Conservation (phyloP, 805 yeast species). For the Lipomyces lipofer region DNA sequence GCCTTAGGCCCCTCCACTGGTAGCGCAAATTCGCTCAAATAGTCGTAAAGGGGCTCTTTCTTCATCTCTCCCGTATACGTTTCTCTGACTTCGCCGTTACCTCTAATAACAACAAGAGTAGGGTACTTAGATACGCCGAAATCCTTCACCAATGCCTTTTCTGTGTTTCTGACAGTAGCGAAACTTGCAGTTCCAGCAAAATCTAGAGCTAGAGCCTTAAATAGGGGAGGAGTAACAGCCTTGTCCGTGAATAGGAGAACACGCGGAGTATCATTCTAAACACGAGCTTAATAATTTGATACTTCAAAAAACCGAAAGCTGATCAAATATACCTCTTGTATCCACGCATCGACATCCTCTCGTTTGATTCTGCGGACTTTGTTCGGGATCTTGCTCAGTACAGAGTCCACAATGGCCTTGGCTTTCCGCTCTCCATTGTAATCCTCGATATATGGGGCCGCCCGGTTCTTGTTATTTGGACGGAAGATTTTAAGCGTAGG, state of each 20-base stretch:
- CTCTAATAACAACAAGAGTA: conserved; percentile 39
- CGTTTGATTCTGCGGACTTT: conserved; percentile 12
- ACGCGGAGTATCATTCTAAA: conserved; percentile 9
- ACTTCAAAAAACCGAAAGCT: background rate
- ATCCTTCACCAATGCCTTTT: conserved; percentile 35
- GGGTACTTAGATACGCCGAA: conserved; percentile 35
- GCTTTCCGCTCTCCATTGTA: conserved; percentile 46
- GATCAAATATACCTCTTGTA: conserved; percentile 2
- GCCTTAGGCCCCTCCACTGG: conserved; percentile 43
- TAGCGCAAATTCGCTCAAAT: conserved; percentile 37
- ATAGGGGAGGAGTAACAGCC: conserved; percentile 52
- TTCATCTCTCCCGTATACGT: conserved; percentile 39
- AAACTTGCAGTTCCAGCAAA: conserved; percentile 54
- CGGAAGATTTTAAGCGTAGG: conserved; percentile 83
- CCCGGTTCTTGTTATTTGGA: conserved; percentile 55
- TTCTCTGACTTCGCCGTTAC: conserved; percentile 10
- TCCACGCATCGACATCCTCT: conserved; percentile 8
- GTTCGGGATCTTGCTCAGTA: conserved; percentile 39
- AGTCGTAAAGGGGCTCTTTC: conserved; percentile 40
- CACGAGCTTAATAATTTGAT: background rate
- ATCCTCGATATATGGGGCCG: conserved; percentile 36
- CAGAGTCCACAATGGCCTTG: conserved; percentile 55
- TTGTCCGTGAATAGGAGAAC: conserved; percentile 36
- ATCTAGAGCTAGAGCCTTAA: conserved; percentile 70
- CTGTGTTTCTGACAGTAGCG: conserved; percentile 40